Evolutionary conservation across 495 filamentous ascomycete genomes (phyloP).

Genomic region (Penicillium turbatum): DNA sequence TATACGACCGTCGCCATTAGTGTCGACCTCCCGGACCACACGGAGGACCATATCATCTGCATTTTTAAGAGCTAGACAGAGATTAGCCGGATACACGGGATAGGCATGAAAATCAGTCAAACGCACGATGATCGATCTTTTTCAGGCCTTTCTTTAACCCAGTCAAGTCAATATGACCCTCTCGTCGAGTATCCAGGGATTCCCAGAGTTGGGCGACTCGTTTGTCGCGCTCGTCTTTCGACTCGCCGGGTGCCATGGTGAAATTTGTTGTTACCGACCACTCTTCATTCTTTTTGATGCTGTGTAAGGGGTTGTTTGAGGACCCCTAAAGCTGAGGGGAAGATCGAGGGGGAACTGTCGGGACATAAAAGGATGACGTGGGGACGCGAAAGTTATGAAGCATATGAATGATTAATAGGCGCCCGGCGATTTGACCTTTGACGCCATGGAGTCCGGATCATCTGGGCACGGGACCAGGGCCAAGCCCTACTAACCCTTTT

Average conservation of each 20-base stretch:
- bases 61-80: conserved; percentile 76
- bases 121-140: conserved; percentile 90
- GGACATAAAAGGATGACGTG: conserved; percentile 10
- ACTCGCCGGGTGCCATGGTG: conserved; percentile 53
- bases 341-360: neutral
- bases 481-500: conserved; percentile 38
- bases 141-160: conserved; percentile 78
- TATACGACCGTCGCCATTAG: conserved; percentile 81
- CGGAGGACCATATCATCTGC: conserved; percentile 79
- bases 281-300: conserved; percentile 34
- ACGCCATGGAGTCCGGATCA: conserved; percentile 26
- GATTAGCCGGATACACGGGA: conserved; percentile 27
- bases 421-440: conserved; percentile 39
- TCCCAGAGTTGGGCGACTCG: conserved; percentile 77
- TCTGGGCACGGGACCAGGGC: conserved; percentile 36
- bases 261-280: conserved; percentile 39
- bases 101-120: conserved; percentile 25
- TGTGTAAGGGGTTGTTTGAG: neutral
- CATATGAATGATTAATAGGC: conserved; percentile 31
- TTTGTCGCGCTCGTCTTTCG: conserved; percentile 66
- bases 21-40: conserved; percentile 77
- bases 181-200: conserved; percentile 67
- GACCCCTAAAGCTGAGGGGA: neutral
- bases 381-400: conserved; percentile 20
- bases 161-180: conserved; percentile 75